Percentiles rank a stretch among this genome's conserved stretches.
Evolutionary conservation across 2,329 filamentous ascomycete species (phyloP).

Genomic region (Aschersonia sp.): DNA sequence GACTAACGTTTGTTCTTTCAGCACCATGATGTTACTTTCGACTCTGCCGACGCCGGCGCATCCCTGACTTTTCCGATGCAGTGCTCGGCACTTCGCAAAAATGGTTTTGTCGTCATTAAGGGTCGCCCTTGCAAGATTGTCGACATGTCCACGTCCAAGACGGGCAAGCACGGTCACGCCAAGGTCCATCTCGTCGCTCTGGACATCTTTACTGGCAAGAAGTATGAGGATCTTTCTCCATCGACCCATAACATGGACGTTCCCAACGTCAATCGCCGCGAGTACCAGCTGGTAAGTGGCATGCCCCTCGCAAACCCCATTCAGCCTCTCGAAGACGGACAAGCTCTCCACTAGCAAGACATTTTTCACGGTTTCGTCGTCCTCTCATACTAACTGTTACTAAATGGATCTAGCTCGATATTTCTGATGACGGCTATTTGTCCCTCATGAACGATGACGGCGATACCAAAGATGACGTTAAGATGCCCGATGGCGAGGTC

Average conservation of each 20-base stretch:
- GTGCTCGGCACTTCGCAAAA: slow-evolving; percentile 99
- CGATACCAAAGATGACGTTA: slow-evolving; percentile 87
- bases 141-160: slow-evolving; percentile 99
- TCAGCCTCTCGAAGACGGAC: too few relatives aligned
- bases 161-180: slow-evolving; percentile 99
- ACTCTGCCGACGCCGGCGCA: slow-evolving; percentile 90
- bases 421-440: slow-evolving; percentile 88
- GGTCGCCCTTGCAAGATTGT: slow-evolving; percentile 99
- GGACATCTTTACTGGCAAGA: slow-evolving; percentile 99
- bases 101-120: slow-evolving; percentile 98
- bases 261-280: slow-evolving; percentile 77
- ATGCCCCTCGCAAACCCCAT: too few relatives aligned
- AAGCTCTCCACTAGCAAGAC: too few relatives aligned
- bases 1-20: slow-evolving; percentile 6
- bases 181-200: slow-evolving; percentile 98
- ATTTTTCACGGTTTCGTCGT: too few relatives aligned
- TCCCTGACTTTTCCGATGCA: slow-evolving; percentile 94
- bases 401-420: slow-evolving; percentile 53
- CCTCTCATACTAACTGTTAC: too few relatives aligned
- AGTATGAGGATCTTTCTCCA: slow-evolving; percentile 96
- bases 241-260: slow-evolving; percentile 99
- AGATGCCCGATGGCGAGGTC: slow-evolving; percentile 78
- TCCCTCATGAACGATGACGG: slow-evolving; percentile 84
- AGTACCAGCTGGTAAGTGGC: slow-evolving; percentile 81
- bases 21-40: slow-evolving; percentile 64